Evolutionary conservation across 2,329 filamentous ascomycete genomes (phyloP).

Genomic region (Chrysoporthe puriensis): DNA sequence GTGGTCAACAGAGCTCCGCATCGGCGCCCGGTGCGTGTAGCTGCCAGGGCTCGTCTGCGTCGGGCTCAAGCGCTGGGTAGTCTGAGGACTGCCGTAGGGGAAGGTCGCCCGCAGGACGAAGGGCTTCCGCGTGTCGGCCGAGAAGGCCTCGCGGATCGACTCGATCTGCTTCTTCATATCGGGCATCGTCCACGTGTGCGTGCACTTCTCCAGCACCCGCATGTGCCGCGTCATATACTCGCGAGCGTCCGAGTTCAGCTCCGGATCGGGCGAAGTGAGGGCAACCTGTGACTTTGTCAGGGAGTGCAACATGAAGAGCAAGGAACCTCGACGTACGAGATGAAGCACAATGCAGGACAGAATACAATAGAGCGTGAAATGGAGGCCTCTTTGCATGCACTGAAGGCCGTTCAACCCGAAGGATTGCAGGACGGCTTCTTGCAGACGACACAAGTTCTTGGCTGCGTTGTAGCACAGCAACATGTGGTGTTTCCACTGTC

Average conservation of each 20-base stretch:
- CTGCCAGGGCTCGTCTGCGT: slow-evolving; percentile 53
- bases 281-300: slow-evolving; percentile 67
- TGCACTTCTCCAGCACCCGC: slow-evolving; percentile 87
- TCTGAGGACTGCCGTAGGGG: slow-evolving; percentile 79
- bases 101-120: slow-evolving; percentile 90
- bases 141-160: slow-evolving; percentile 87
- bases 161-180: slow-evolving; percentile 91
- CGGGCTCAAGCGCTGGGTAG: slow-evolving; percentile 65
- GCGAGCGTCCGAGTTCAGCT: slow-evolving; percentile 80
- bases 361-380: slow-evolving; percentile 92
- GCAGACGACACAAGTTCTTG: slow-evolving; percentile 81
- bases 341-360: slow-evolving; percentile 92
- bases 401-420: slow-evolving; percentile 81
- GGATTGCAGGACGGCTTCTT: slow-evolving; percentile 78
- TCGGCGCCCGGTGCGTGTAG: slow-evolving; percentile 49
- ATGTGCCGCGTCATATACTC: slow-evolving; percentile 93
- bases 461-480: slow-evolving; percentile 82
- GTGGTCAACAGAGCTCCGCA: slow-evolving; percentile 54
- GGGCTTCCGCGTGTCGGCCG: slow-evolving; percentile 78
- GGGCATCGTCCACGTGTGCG: slow-evolving; percentile 81
- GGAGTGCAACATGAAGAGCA: slow-evolving; percentile 16
- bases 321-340: slow-evolving; percentile 65
- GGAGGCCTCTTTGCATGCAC: slow-evolving; percentile 92
- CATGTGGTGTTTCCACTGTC: slow-evolving; percentile 88
- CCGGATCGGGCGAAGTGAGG: slow-evolving; percentile 88